A percentile compares a stretch with the other conserved stretches of the same genome.
Conservation (phyloP, 306 rosid species). For the Lagenaria siceraria region DNA sequence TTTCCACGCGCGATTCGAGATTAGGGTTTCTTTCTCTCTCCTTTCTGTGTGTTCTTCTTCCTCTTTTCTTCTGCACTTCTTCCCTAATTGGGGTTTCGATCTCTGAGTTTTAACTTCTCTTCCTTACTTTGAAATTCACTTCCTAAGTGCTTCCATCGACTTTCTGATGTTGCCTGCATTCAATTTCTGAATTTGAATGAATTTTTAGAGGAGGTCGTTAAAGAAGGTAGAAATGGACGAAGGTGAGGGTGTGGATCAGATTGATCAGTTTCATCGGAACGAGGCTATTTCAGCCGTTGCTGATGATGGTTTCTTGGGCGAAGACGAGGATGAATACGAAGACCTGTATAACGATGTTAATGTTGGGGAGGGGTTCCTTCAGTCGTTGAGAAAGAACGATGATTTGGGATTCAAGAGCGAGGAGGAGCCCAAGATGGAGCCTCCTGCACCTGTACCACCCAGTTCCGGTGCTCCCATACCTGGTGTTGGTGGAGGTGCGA, state of each 20-base stretch:
- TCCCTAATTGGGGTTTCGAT: conserved; percentile 1
- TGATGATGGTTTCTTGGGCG: conserved; percentile 70
- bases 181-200: neutral
- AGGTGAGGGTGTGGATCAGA: conserved; percentile 64
- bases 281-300: conserved; percentile 98
- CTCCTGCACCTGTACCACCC: conserved; percentile 11
- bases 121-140: neutral
- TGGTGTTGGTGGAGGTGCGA: conserved; percentile 33
- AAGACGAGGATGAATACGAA: conserved; percentile 90
- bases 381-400: conserved; percentile 62
- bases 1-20: conserved; percentile 3
- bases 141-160: neutral
- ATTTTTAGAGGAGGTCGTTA: neutral
- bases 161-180: neutral
- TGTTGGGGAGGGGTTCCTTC: conserved; percentile 87
- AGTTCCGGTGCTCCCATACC: conserved; percentile 33
- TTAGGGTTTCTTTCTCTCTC: conserved; percentile 12
- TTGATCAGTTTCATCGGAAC: conserved; percentile 89
- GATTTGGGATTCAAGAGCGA: conserved; percentile 43
- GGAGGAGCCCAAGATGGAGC: conserved; percentile 39
- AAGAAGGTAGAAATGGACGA: conserved; percentile 38
- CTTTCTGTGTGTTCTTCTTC: neutral
- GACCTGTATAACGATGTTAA: conserved; percentile 96
- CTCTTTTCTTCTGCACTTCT: neutral
- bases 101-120: neutral